Evolutionary conservation across 345 rosid genomes (phyloP).

Genomic region (Heritiera littoralis): DNA sequence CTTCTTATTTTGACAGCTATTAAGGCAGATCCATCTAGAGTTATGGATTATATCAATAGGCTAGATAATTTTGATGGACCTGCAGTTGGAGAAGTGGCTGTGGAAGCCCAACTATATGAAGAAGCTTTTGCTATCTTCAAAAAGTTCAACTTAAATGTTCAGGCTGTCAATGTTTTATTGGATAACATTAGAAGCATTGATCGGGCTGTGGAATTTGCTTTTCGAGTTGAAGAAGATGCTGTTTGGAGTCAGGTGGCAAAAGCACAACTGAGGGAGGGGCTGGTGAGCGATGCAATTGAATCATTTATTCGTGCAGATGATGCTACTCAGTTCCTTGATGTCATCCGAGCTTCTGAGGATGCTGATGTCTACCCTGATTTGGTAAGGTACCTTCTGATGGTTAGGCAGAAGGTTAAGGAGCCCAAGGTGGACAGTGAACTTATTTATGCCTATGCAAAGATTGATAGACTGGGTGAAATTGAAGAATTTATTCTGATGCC

Average conservation of each 20-base stretch:
- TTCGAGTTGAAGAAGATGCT: slow-evolving; percentile 94
- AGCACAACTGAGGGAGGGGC: slow-evolving; percentile 92
- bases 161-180: slow-evolving; percentile 70
- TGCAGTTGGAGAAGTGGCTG: slow-evolving; percentile 95
- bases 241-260: slow-evolving; percentile 98
- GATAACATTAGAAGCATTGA: slow-evolving; percentile 74
- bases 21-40: slow-evolving; percentile 95
- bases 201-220: slow-evolving; percentile 93
- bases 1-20: slow-evolving; percentile 94
- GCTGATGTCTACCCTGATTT: slow-evolving; percentile 85
- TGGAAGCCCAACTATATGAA: slow-evolving; percentile 83
- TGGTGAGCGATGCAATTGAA: slow-evolving; percentile 95
- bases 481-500: slow-evolving; percentile 98
- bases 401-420: slow-evolving; percentile 93
- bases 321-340: slow-evolving; percentile 75
- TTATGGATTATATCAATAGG: slow-evolving; percentile 95
- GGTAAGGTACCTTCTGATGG: slow-evolving; percentile 95
- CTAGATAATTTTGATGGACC: slow-evolving; percentile 98
- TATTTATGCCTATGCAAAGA: slow-evolving; percentile 97
- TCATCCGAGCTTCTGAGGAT: slow-evolving; percentile 74
- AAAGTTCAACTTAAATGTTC: slow-evolving; percentile 79
- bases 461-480: slow-evolving; percentile 78
- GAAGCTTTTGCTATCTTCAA: slow-evolving; percentile 86
- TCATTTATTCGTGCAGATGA: slow-evolving; percentile 96
- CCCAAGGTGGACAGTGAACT: slow-evolving; percentile 96